Conservation (phyloP, 495 filamentous ascomycete genomes). For the Podospora pseudocomata region DNA sequence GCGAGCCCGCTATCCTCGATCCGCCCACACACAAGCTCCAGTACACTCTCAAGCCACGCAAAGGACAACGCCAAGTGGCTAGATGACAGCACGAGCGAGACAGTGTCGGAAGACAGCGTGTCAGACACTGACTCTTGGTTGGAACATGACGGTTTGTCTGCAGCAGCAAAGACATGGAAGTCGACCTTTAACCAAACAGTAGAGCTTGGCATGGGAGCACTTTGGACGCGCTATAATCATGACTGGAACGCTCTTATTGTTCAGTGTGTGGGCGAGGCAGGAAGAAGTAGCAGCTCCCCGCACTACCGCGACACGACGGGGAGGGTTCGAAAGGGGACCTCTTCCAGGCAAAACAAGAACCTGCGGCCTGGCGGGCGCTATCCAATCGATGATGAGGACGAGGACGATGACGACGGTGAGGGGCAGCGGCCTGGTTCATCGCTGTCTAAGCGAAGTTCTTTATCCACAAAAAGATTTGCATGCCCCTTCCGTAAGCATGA, state of each 20-base stretch:
- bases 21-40: slow-evolving; percentile 25
- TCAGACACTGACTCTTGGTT: slow-evolving; percentile 28
- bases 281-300: slow-evolving; percentile 2
- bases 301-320: slow-evolving; percentile 15
- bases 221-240: slow-evolving; percentile 28
- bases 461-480: slow-evolving; percentile 21
- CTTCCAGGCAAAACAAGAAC: slow-evolving; percentile 4
- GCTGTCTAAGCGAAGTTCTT: slow-evolving; percentile 17
- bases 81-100: slow-evolving; percentile 25
- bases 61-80: slow-evolving; percentile 5
- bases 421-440: slow-evolving; percentile 17
- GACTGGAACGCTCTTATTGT: slow-evolving; percentile 26
- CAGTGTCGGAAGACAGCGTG: slow-evolving; percentile 24
- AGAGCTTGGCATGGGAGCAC: slow-evolving; percentile 16
- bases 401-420: slow-evolving; percentile 28
- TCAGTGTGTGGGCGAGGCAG: slow-evolving; percentile 16
- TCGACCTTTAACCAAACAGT: slow-evolving; percentile 16
- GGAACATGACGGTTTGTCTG: slow-evolving; percentile 11
- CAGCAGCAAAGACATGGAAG: slow-evolving; percentile 14
- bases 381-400: slow-evolving; percentile 18
- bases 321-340: slow-evolving; percentile 12
- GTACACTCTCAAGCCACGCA: slow-evolving; percentile 17
- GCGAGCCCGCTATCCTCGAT: slow-evolving; percentile 4
- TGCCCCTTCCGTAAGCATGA: slow-evolving; percentile 33
- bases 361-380: slow-evolving; percentile 10